These are phyloP conservation scores for Ceratobasidium theobromae DNA, from an alignment of 1,284 basidiomycete genomes.

Conservation along the genomic window DNA sequence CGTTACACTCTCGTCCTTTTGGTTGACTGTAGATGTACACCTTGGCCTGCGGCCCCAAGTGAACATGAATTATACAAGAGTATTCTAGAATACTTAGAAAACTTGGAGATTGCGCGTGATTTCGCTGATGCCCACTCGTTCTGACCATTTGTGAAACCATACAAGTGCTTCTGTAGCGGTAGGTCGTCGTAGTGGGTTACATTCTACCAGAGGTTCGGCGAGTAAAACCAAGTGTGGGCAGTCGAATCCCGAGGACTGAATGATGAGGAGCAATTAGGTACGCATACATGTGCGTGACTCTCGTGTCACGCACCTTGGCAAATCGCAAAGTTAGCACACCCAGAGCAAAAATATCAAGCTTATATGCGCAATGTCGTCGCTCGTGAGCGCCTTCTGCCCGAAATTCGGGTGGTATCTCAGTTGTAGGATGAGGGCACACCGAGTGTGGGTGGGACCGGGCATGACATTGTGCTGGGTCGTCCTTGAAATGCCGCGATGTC, in stretches of 20 bases:
- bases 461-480: not conserved
- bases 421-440: conserved; percentile 18
- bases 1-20: conserved; percentile 8
- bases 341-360: conserved; percentile 24
- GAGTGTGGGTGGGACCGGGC: not conserved
- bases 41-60: not conserved
- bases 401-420: conserved; percentile 26
- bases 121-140: conserved; percentile 14
- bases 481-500: not conserved
- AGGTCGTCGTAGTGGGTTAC: conserved; percentile 1
- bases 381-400: conserved; percentile 4
- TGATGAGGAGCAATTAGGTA: not conserved
- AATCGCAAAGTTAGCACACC: conserved; percentile 22
- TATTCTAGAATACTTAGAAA: not conserved
- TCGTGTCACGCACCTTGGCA: conserved; percentile 13
- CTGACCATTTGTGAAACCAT: conserved; percentile 25
- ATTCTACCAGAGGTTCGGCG: conserved; percentile 22
- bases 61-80: not conserved
- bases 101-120: not conserved
- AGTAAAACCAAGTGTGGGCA: conserved; percentile 18
- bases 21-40: conserved; percentile 11
- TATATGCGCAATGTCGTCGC: conserved; percentile 30
- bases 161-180: conserved; percentile 13
- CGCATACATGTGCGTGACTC: not conserved
- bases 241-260: conserved; percentile 28